Conservation (phyloP, 352 stramenopile genomes). For the Phytophthora cryptogea region DNA sequence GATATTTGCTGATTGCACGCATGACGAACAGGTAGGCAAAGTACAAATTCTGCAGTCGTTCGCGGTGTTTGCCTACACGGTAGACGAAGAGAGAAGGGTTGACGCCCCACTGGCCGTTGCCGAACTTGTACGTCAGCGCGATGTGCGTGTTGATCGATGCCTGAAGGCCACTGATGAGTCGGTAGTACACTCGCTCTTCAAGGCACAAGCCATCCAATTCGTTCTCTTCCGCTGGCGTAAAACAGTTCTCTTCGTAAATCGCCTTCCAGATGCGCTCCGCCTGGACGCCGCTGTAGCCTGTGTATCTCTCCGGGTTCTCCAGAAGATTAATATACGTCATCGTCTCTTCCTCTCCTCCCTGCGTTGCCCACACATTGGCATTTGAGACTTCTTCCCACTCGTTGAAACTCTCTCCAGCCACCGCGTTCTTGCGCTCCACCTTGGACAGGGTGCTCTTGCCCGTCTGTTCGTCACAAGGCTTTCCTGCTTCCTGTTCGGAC, state of each 20-base stretch:
- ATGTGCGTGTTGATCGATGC: constrained; percentile 96
- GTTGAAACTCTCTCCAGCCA: constrained; percentile 58
- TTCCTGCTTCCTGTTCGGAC: constrained; percentile 19
- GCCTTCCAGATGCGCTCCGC: constrained; percentile 95
- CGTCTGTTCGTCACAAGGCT: constrained; percentile 70
- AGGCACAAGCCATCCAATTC: constrained; percentile 82
- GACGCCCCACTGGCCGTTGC: constrained; percentile 55
- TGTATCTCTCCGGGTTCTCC: constrained; percentile 98
- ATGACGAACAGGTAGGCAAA: constrained; percentile 98
- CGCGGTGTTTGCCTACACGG: constrained; percentile 91
- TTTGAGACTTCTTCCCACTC: constrained; percentile 69
- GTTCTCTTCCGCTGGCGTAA: constrained; percentile 70
- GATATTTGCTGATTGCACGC: constrained; percentile 93
- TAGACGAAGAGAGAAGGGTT: constrained; percentile 86
- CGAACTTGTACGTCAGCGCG: constrained; percentile 83
- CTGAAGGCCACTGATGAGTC: constrained; percentile 96
- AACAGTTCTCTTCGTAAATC: constrained; percentile 99
- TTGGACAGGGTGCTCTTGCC: constrained; percentile 76
- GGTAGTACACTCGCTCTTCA: constrained; percentile 97
- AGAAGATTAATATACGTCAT: constrained; percentile 96
- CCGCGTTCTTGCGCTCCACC: constrained; percentile 76
- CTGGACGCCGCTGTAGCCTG: constrained; percentile 94
- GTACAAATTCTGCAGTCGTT: constrained; percentile 98
- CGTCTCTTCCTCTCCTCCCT: constrained; percentile 57
- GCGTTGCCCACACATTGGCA: constrained; percentile 64